Evolutionary conservation across 805 yeast species (phyloP), one percentile per base, ranked within the genome.

Genomic region (Candida peoriensis): DNA sequence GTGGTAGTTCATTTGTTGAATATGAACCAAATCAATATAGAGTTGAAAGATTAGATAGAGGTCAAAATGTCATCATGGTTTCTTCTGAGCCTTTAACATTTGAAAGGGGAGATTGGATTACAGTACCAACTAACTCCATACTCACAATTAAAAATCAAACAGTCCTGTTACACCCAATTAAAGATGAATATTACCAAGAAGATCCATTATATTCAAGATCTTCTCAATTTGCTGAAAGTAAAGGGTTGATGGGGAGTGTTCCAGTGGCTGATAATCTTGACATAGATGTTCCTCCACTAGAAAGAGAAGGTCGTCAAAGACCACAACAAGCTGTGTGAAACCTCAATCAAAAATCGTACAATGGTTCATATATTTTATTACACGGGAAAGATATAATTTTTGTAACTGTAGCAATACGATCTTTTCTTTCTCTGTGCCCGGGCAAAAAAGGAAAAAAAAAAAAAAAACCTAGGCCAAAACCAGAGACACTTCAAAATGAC

Each of bases 21-120:
- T 80, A 81, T 52, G 83, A 78, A 42, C 96, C 95, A 2, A 95
- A 96, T 15, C 83, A 87, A 52, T 93, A 86, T 64, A 74, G 84
- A 50, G 88, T 93, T 96, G 97, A 93, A 59, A 72, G 98, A 36
- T 66, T 85, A 41, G 95, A 89, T 58, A 71, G 97, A 35, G 83
- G 93, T 8, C 97, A 90, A 58, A 90, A 87, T 58, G 90, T 93
- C 13, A 81, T 90, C n/a, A 82, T 93, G 80, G 93, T 93, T 32
- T 96, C 98, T 2, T 82, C 95, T 13, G 98, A 93, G 55, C 98
- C 98, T 0, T 68, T 93, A 38, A 93, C 98, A 0, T 93, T 93
- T 58, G 97, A 93, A 62, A 66, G 98, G 37, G 90, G 89, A 25
- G 98, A 93, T 60, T 93, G 98, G 98, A 84, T 90, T 33, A 81